These are phyloP conservation scores for Aspergillus versicolor DNA, from an alignment of 2,329 filamentous ascomycete species.

Conservation along the genomic window DNA sequence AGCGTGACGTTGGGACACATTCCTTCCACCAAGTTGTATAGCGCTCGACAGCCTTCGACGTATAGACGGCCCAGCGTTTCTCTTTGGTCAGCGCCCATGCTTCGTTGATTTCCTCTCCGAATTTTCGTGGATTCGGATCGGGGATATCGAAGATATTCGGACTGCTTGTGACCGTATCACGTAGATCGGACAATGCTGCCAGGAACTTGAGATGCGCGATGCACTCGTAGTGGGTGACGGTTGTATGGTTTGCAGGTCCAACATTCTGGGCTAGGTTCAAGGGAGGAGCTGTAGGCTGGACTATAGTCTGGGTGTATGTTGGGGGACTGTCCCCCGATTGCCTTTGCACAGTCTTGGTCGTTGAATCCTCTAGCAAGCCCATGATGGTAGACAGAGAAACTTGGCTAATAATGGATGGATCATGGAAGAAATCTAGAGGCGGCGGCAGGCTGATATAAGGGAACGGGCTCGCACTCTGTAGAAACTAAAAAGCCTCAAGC, in stretches of 20 bases:
- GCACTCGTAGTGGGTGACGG: constrained; percentile 54
- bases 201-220: constrained; percentile 74
- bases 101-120: constrained; percentile 36
- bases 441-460: too few species aligned
- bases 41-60: constrained; percentile 66
- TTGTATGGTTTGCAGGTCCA: constrained; percentile 14
- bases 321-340: constrained; percentile 23
- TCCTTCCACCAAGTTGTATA: constrained; percentile 66
- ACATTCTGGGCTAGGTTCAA: constrained; percentile 22
- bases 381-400: background rate
- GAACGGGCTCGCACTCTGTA: too few species aligned
- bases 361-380: background rate
- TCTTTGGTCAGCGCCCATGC: constrained; percentile 60
- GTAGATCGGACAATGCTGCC: constrained; percentile 65
- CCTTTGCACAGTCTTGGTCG: background rate
- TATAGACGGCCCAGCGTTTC: constrained; percentile 71
- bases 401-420: too few species aligned
- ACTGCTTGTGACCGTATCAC: constrained; percentile 63
- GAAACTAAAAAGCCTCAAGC: too few species aligned
- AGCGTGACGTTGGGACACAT: constrained; percentile 19
- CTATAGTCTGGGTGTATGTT: constrained; percentile 22
- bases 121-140: constrained; percentile 45
- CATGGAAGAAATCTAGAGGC: too few species aligned
- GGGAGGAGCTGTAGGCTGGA: constrained; percentile 21
- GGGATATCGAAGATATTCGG: constrained; percentile 67